These are phyloP conservation scores for Dictyostelium purpureum DNA, from an alignment of 78 protist genomes.

Conservation along the genomic window DNA sequence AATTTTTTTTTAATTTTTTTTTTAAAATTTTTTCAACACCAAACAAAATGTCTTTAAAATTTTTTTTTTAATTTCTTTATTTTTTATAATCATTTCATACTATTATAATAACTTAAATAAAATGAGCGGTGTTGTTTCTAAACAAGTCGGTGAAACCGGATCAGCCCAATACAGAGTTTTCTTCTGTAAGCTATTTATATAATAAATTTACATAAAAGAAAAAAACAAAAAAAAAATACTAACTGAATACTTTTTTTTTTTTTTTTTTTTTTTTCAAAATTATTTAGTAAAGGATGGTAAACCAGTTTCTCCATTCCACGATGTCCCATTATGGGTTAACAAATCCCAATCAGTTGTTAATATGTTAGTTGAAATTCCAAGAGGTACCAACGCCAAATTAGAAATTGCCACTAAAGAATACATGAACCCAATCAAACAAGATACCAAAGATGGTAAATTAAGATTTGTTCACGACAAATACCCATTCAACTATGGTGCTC, in stretches of 20 bases:
- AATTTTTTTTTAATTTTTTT: neutral
- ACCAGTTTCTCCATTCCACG: constrained; percentile 89
- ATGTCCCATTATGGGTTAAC: constrained; percentile 83
- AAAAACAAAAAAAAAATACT: too few species aligned
- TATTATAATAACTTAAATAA: too few species aligned
- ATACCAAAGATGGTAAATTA: constrained; percentile 87
- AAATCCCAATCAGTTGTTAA: constrained; percentile 43
- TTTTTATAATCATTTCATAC: neutral
- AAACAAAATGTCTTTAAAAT: too few species aligned
- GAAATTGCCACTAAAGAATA: constrained; percentile 86
- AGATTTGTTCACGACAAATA: constrained; percentile 91
- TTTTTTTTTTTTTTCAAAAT: neutral
- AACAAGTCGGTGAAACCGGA: constrained; percentile 9
- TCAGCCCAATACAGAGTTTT: neutral
- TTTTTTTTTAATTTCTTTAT: neutral
- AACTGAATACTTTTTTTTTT: neutral
- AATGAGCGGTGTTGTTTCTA: too few species aligned
- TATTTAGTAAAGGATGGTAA: constrained; percentile 26
- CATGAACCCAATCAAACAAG: constrained; percentile 93
- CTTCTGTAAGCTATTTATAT: neutral
- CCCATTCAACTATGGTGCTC: constrained; percentile 96
- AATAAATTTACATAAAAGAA: neutral
- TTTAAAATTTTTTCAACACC: too few species aligned
- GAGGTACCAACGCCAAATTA: constrained; percentile 91
- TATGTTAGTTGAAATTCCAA: constrained; percentile 91